These are phyloP conservation scores for Nephelium lappaceum DNA, from an alignment of 345 rosid genomes.

Conservation along the genomic window DNA sequence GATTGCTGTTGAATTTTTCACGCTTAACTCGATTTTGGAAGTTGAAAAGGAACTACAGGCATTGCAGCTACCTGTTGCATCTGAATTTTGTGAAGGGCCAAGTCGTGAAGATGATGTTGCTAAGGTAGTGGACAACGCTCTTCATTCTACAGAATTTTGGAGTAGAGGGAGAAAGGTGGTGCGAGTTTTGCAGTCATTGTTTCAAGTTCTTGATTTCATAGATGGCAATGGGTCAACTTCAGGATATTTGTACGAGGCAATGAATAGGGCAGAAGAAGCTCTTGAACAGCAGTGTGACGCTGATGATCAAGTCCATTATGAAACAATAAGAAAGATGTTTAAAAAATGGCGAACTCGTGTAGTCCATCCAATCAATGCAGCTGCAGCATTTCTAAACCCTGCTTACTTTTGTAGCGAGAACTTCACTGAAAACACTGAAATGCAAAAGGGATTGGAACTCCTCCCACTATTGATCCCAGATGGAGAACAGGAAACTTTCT, in stretches of 20 bases:
- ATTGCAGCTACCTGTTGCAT: not conserved
- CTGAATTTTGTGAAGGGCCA: not conserved
- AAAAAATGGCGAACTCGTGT: not conserved
- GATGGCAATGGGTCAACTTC: slow-evolving; percentile 2
- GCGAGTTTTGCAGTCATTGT: slow-evolving; percentile 5
- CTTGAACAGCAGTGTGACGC: not conserved
- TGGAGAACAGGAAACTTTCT: not conserved
- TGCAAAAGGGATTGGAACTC: not conserved
- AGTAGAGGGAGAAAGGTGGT: slow-evolving; percentile 9
- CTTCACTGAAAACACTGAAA: not conserved
- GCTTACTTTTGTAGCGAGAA: not conserved
- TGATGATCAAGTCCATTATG: not conserved
- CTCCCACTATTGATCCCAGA: not conserved
- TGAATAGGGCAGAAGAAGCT: not conserved
- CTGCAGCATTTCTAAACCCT: not conserved
- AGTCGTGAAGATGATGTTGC: not conserved
- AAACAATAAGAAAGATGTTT: not conserved
- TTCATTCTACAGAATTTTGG: slow-evolving; percentile 18
- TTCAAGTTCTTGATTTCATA: slow-evolving; percentile 12
- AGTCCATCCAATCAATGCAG: not conserved
- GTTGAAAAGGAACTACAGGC: not conserved
- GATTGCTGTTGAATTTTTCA: not conserved
- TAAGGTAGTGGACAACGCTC: not conserved
- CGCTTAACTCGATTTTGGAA: slow-evolving; percentile 15
- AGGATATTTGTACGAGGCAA: slow-evolving; percentile 21